Base-by-base conservation (phyloP, 2,329 filamentous ascomycete genomes). In the Aurifilum marmelostoma region DNA sequence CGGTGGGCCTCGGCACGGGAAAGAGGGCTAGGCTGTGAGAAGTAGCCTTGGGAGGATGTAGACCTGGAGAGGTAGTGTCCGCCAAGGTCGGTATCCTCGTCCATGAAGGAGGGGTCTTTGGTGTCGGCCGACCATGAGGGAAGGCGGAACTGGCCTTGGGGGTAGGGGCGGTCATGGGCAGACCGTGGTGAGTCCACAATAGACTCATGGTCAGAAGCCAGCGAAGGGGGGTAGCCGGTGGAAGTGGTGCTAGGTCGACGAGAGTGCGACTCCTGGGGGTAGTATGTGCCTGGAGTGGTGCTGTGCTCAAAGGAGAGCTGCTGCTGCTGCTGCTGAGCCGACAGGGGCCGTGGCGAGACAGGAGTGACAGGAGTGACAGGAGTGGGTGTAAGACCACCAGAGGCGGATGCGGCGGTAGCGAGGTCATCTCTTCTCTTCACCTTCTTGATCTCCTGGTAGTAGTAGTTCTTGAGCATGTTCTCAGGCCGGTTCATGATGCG, bases 401-500 rank as follows among this genome's bases (percentile, higher is more conserved):
- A 14, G 29, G 16, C 56, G 27, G 56, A 29, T 18, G 56, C 56
- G 34, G 56, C 56, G 27, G 56, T 11, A 59, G 50, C 27, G 1
- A n/a, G 12, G 27, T 54, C 61, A 18, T 18, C 58, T 24, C 50
- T n/a, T 41, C 18, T 18, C 32, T n/a, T 56, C 24, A 66, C 50
- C 59, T 70, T 70, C 69, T 70, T 70, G 50, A 24, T 16, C 66
- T 70, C 66, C 24, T 70, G 69, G 69, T 70, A 66, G 92, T 92
- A 97, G 93, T 93, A 97, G 79, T 97, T 97, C 87, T 97, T 97
- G 72, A 97, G 92, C 56, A 92, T 91, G 76, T 97, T 97, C 82
- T 97, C 94, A 77, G 93, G 96, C 75, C 94, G 90, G 67, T 90
- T 87, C 52, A 97, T 85, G 60, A 88, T 85, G 73, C 94, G 87